phyloP scores from a whole-genome alignment of 202 grass and related monocot species.

The Zizania palustris region DNA sequence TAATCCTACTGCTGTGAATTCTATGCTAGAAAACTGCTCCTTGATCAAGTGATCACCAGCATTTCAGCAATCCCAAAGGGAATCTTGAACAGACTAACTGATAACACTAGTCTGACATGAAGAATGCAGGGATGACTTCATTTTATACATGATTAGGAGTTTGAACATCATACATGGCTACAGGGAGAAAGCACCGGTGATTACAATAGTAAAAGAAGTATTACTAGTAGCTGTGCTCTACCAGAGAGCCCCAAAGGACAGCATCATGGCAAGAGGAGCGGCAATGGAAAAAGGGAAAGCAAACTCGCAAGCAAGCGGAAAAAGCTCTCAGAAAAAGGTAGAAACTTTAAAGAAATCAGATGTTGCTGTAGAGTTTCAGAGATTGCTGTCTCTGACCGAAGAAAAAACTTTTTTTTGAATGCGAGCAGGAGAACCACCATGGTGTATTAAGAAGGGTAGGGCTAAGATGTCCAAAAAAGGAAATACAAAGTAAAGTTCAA shows the following conservation, averaged over 20 bases:
- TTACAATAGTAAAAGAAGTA: conserved; percentile 16
- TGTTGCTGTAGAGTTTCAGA: not conserved
- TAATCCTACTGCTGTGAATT: not conserved
- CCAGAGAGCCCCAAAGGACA: conserved; percentile 5
- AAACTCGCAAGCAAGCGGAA: conserved; percentile 13
- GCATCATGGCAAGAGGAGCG: conserved; percentile 37
- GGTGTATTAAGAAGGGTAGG: too few relatives aligned
- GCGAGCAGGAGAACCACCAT: too few relatives aligned
- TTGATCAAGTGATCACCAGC: not conserved
- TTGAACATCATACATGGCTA: not conserved
- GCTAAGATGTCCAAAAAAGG: too few relatives aligned
- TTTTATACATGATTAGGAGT: conserved; percentile 6
- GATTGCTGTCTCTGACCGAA: not conserved
- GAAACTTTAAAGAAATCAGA: not conserved
- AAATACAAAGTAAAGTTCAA: too few relatives aligned
- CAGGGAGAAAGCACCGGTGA: conserved; percentile 17
- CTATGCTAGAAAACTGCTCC: not conserved
- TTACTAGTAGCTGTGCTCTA: not conserved
- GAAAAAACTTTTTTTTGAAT: too few relatives aligned
- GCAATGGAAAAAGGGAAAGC: conserved; percentile 13
- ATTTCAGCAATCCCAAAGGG: not conserved
- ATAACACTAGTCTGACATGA: not conserved
- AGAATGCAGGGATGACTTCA: not conserved
- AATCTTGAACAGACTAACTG: not conserved
- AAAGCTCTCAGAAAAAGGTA: not conserved